These are phyloP conservation scores for Rhododendron ovatum DNA, from an alignment of 148 eudicot species.

Conservation along the genomic window DNA sequence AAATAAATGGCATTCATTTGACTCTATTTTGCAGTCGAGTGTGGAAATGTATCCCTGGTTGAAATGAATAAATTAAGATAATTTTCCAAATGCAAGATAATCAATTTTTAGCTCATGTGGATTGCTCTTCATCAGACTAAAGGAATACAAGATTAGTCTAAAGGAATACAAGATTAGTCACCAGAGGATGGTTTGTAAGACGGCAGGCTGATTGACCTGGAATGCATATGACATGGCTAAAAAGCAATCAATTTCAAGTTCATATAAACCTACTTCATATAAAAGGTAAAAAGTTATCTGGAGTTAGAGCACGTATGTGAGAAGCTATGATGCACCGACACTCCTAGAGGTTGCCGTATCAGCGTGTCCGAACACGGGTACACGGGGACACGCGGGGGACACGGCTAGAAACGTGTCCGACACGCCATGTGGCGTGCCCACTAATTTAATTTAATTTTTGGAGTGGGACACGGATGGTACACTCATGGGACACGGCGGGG, in stretches of 20 bases:
- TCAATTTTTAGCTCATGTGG: neutral
- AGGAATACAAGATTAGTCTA: neutral
- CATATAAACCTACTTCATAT: neutral
- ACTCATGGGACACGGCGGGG: too few relatives aligned
- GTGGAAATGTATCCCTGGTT: neutral
- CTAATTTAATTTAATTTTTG: too few relatives aligned
- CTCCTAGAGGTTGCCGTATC: too few relatives aligned
- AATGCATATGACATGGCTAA: neutral
- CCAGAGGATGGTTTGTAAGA: neutral
- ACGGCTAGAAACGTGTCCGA: too few relatives aligned
- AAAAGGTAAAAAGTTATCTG: neutral
- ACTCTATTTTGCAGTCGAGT: neutral
- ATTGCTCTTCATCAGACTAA: neutral
- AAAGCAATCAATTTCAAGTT: neutral
- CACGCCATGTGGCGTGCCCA: too few relatives aligned
- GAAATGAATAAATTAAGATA: neutral
- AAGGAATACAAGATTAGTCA: neutral
- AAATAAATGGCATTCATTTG: neutral
- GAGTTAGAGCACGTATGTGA: neutral
- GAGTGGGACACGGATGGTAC: too few relatives aligned
- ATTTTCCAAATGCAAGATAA: neutral
- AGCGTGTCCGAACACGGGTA: too few relatives aligned
- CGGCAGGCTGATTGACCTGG: neutral
- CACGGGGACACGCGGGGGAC: too few relatives aligned
- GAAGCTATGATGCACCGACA: too few relatives aligned